Evolutionary conservation across 108 stramenopile genomes (phyloP).

Genomic region (Schizochytrium sp.): DNA sequence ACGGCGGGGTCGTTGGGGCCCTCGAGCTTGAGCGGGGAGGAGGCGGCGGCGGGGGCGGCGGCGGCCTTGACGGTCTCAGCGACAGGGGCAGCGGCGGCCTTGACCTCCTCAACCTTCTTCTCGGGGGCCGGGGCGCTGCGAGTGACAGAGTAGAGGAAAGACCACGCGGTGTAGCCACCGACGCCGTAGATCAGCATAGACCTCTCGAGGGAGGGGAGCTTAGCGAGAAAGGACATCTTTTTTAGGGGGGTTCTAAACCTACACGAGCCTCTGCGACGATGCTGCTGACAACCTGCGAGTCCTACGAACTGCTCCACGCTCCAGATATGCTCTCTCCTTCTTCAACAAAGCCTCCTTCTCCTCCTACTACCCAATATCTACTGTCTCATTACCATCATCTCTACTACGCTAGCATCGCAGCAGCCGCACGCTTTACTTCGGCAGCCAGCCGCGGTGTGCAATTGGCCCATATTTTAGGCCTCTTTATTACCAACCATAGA

Average conservation of each 20-base stretch:
- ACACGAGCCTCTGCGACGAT: background rate
- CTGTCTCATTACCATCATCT: background rate
- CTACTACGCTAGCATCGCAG: background rate
- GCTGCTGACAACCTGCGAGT: background rate
- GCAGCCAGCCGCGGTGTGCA: slow-evolving; percentile 56
- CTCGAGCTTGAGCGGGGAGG: background rate
- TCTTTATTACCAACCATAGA: background rate
- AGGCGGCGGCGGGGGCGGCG: background rate
- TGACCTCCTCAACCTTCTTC: background rate
- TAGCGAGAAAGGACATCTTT: slow-evolving; percentile 37
- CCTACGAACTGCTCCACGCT: background rate
- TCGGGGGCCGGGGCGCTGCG: slow-evolving; percentile 6
- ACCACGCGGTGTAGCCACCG: slow-evolving; percentile 38
- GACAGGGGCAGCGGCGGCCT: slow-evolving; percentile 5
- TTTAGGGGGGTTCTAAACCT: background rate
- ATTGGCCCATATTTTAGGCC: background rate
- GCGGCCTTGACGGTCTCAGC: background rate
- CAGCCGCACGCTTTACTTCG: background rate
- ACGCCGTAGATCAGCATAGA: slow-evolving; percentile 49
- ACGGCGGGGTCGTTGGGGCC: slow-evolving; percentile 47
- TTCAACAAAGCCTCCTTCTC: too few species aligned
- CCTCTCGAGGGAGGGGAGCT: slow-evolving; percentile 23
- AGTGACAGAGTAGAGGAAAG: slow-evolving; percentile 37
- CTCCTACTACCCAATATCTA: too few species aligned
- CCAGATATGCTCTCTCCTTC: too few species aligned